Conservation (phyloP, 768 basidiomycete genomes). For the Lactifluus rugatus region DNA sequence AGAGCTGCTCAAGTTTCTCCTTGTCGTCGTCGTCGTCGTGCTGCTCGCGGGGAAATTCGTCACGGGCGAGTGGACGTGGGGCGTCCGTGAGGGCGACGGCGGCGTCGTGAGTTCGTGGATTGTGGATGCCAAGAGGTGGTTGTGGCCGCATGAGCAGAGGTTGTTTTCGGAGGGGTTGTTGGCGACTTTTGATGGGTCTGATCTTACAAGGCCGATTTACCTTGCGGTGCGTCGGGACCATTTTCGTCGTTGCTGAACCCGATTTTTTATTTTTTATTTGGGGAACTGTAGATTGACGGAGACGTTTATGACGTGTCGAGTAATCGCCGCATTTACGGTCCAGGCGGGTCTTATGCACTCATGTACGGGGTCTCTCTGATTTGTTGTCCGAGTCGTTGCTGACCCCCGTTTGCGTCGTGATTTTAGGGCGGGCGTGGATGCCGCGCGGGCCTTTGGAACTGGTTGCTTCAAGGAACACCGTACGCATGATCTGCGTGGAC, state of each 20-base stretch:
- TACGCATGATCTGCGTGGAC: constrained; percentile 83
- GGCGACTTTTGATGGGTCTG: constrained; percentile 60
- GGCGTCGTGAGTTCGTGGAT: constrained; percentile 31
- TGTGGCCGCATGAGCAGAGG: constrained; percentile 49
- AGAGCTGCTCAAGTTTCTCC: constrained; percentile 59
- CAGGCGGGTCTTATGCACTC: constrained; percentile 74
- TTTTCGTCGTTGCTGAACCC: too few species aligned
- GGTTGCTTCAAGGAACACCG: constrained; percentile 88
- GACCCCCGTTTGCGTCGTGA: too few species aligned
- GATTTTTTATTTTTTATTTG: neutral
- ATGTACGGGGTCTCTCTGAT: constrained; percentile 36
- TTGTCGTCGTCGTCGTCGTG: constrained; percentile 44
- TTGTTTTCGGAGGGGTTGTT: constrained; percentile 70
- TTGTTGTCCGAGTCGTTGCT: neutral
- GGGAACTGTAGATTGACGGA: constrained; percentile 61
- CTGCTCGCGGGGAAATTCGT: constrained; percentile 71
- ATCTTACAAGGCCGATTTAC: constrained; percentile 60
- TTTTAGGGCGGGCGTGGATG: constrained; percentile 71
- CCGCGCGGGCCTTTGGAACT: constrained; percentile 86
- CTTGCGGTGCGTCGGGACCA: constrained; percentile 68
- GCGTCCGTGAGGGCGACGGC: constrained; percentile 26
- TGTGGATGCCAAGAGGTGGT: constrained; percentile 45
- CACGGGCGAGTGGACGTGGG: constrained; percentile 83
- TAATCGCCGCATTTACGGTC: constrained; percentile 69
- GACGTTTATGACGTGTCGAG: constrained; percentile 89